Evolutionary conservation across 208 protist species (phyloP).

Genomic region (Blastocrithidia nonstop): DNA sequence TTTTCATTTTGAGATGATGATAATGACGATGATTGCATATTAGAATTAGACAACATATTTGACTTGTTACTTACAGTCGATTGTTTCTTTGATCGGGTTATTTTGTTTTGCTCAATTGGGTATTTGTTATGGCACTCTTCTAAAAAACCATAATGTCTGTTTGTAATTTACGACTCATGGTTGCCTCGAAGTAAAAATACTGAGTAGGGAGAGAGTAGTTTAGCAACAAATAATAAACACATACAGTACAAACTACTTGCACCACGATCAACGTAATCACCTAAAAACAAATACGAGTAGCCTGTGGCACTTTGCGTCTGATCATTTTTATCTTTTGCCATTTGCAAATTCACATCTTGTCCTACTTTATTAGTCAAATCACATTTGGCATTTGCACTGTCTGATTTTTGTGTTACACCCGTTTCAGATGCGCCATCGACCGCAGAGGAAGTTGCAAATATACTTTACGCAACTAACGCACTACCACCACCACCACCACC

Average conservation of each 20-base stretch:
- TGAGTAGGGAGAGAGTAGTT: constrained; percentile 94
- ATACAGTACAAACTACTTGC: constrained; percentile 91
- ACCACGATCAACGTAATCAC: constrained; percentile 98
- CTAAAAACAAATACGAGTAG: constrained; percentile 96
- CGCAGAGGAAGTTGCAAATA: constrained; percentile 4
- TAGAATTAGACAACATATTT: background rate
- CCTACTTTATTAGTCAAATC: background rate
- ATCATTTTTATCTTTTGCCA: too few species aligned
- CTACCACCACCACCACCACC: too few species aligned
- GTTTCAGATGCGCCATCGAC: background rate
- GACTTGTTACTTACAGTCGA: too few species aligned
- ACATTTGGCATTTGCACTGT: background rate
- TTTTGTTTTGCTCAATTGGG: too few species aligned
- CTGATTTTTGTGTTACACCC: background rate
- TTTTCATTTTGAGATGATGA: background rate
- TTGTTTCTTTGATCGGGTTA: too few species aligned
- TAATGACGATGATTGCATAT: background rate
- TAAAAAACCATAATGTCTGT: constrained; percentile 99
- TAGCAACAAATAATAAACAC: constrained; percentile 90
- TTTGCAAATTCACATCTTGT: too few species aligned
- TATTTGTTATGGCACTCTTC: constrained; percentile 94
- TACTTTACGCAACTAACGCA: background rate
- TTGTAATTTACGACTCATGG: constrained; percentile 97
- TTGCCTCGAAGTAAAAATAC: constrained; percentile 98
- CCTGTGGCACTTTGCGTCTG: constrained; percentile 28